A percentile compares a stretch with the other conserved stretches of the same genome.
Evolutionary conservation across 768 basidiomycete genomes (phyloP).

Genomic region (Cystofilobasidium ferigula): DNA sequence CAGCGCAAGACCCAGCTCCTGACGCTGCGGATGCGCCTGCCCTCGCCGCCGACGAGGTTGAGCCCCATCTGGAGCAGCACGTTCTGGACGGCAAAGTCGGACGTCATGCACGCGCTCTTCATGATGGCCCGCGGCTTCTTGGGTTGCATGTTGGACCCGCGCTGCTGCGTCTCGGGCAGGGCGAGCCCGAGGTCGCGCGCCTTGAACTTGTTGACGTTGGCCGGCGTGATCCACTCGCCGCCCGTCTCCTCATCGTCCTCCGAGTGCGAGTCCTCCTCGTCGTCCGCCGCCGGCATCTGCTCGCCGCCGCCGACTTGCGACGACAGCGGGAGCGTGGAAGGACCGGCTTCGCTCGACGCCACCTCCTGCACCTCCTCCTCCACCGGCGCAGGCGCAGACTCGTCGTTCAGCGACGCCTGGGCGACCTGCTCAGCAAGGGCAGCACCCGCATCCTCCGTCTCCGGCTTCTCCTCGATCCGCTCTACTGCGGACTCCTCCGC

Average conservation of each 20-base stretch:
- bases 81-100: conserved; percentile 99
- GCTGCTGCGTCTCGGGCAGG: conserved; percentile 47
- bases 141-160: not conserved
- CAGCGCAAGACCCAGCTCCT: conserved; percentile 94
- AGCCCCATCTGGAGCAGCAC: conserved; percentile 89
- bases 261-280: conserved; percentile 56
- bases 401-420: conserved; percentile 36
- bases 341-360: conserved; percentile 29
- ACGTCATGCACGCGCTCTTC: conserved; percentile 83
- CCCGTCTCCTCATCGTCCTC: conserved; percentile 63
- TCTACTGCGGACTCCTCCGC: too few species aligned
- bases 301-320: conserved; percentile 24
- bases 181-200: conserved; percentile 66
- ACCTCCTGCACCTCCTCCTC: conserved; percentile 45
- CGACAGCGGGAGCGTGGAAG: conserved; percentile 12
- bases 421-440: conserved; percentile 29
- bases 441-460: not conserved
- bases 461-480: conserved; percentile 8
- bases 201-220: conserved; percentile 74
- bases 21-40: conserved; percentile 76
- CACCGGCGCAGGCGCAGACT: conserved; percentile 34
- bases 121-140: conserved; percentile 37
- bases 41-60: conserved; percentile 76
- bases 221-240: conserved; percentile 90
- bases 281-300: conserved; percentile 24